A percentile compares a stretch with the other conserved stretches of the same genome.
Evolutionary conservation across 768 basidiomycete species (phyloP).

Genomic region (Russula griseocarnosa): DNA sequence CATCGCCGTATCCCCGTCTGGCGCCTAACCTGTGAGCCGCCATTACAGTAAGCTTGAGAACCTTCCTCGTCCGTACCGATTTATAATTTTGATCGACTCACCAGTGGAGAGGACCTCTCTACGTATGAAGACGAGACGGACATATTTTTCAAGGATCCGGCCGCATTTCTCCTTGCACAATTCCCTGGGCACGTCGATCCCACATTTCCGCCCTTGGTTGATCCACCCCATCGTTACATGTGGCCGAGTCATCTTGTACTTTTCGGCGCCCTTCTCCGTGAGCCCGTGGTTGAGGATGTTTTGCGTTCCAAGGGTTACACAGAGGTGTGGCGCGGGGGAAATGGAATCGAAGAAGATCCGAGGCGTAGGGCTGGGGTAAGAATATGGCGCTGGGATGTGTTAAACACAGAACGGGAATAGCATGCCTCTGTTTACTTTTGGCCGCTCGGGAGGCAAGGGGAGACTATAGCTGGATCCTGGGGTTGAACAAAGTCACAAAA

Average conservation of each 20-base stretch:
- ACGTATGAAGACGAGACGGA: slow-evolving; percentile 77
- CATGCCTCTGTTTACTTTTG: neutral
- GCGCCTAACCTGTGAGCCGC: slow-evolving; percentile 92
- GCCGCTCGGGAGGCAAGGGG: neutral
- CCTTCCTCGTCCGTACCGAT: slow-evolving; percentile 20
- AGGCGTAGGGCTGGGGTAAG: slow-evolving; percentile 62
- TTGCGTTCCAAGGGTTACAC: slow-evolving; percentile 56
- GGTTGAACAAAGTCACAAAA: neutral
- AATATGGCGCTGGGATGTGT: slow-evolving; percentile 48
- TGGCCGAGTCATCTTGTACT: slow-evolving; percentile 83
- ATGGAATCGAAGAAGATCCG: slow-evolving; percentile 73
- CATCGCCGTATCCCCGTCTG: slow-evolving; percentile 73
- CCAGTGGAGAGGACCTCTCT: slow-evolving; percentile 47
- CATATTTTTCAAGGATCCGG: slow-evolving; percentile 72
- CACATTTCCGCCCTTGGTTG: slow-evolving; percentile 55
- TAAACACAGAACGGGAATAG: neutral
- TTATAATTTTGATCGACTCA: neutral
- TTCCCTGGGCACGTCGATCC: slow-evolving; percentile 65
- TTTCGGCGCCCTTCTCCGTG: slow-evolving; percentile 72
- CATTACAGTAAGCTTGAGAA: slow-evolving; percentile 53
- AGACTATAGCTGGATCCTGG: neutral
- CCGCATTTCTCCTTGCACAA: slow-evolving; percentile 55
- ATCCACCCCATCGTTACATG: slow-evolving; percentile 54
- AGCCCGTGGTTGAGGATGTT: slow-evolving; percentile 45
- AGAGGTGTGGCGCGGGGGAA: slow-evolving; percentile 60